Evolutionary conservation across 441 rosid genomes (phyloP).

Genomic region (Gossypium schwendimanii): DNA sequence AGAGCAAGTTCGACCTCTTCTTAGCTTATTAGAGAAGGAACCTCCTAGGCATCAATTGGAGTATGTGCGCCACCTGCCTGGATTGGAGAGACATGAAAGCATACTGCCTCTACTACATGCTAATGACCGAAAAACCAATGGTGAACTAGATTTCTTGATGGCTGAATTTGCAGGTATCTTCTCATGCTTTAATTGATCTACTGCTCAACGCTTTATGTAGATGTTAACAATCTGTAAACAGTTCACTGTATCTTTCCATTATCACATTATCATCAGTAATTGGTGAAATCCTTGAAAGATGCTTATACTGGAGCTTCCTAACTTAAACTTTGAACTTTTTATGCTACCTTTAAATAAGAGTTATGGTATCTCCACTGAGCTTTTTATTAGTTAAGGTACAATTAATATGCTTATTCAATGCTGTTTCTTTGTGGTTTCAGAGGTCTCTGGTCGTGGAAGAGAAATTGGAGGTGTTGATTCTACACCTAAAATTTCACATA

Average conservation of each 20-base stretch:
- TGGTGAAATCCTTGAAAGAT: neutral
- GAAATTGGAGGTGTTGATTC: constrained; percentile 69
- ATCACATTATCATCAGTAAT: neutral
- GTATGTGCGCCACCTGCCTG: constrained; percentile 66
- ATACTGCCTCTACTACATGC: constrained; percentile 77
- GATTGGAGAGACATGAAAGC: constrained; percentile 63
- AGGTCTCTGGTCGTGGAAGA: constrained; percentile 72
- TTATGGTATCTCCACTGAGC: neutral
- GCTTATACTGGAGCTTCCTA: neutral
- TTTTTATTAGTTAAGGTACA: neutral
- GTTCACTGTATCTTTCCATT: neutral
- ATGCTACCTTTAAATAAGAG: neutral
- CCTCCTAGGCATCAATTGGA: constrained; percentile 87
- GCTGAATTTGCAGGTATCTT: constrained; percentile 85
- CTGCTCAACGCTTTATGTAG: neutral
- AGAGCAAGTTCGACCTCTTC: constrained; percentile 92
- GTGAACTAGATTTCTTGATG: constrained; percentile 82
- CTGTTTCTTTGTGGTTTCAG: constrained; percentile 36
- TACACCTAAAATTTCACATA: constrained; percentile 48
- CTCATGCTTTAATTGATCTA: neutral
- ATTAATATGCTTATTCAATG: neutral
- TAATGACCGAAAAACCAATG: constrained; percentile 73
- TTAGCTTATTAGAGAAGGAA: constrained; percentile 96
- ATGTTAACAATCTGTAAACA: neutral
- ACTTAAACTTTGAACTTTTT: neutral